Evolutionary conservation across 2,329 filamentous ascomycete species (phyloP).

Genomic region (Nemania bipapillata): DNA sequence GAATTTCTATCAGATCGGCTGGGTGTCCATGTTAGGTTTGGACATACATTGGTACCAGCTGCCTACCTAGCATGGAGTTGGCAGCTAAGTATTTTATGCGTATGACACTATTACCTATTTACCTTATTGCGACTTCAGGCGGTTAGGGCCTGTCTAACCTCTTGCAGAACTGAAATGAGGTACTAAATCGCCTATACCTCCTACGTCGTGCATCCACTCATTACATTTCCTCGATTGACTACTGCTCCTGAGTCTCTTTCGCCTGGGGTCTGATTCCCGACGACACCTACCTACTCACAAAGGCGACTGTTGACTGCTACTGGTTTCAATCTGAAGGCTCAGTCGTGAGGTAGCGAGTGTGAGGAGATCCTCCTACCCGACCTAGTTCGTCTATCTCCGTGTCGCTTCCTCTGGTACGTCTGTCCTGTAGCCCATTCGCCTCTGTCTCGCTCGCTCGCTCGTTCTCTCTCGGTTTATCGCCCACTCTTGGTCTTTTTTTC

Average conservation of each 20-base stretch:
- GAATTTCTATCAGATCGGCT: background rate
- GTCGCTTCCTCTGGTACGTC: slow-evolving; percentile 20
- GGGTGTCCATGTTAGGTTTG: background rate
- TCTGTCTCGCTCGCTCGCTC: slow-evolving; percentile 6
- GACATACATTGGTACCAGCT: background rate
- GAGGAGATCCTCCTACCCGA: slow-evolving; percentile 18
- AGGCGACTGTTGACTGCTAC: background rate
- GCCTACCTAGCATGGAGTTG: background rate
- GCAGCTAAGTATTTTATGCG: background rate
- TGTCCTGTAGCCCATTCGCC: slow-evolving; percentile 16
- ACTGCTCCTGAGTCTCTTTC: background rate
- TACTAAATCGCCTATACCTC: background rate
- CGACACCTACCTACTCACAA: background rate
- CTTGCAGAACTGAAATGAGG: slow-evolving; percentile 20
- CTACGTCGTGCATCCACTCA: background rate
- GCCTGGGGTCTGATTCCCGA: background rate
- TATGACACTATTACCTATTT: slow-evolving; percentile 12
- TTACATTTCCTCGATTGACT: background rate
- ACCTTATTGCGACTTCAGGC: slow-evolving; percentile 1
- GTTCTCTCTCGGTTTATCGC: background rate
- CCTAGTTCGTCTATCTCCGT: slow-evolving; percentile 16
- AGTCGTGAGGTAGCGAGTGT: background rate
- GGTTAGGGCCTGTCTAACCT: slow-evolving; percentile 31
- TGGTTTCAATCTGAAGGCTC: slow-evolving; percentile 10
- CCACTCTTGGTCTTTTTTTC: background rate